A percentile compares a stretch with the other conserved stretches of the same genome.
Evolutionary conservation across 768 basidiomycete genomes (phyloP).

Genomic region (Podaxis pistillaris): DNA sequence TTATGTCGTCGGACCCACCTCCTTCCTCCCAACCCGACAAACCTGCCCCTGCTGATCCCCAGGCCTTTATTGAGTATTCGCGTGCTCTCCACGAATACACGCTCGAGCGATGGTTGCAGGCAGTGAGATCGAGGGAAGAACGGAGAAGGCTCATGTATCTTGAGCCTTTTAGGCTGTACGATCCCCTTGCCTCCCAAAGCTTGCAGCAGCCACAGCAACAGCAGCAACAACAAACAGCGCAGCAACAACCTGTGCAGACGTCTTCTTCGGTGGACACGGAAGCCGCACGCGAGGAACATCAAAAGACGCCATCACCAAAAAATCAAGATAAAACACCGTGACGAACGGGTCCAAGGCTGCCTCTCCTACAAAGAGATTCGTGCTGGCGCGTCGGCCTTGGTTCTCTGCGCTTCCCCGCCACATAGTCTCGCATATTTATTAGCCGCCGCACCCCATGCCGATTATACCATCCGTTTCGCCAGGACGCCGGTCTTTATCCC

Average conservation of each 20-base stretch:
- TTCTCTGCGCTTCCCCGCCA: neutral
- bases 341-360: neutral
- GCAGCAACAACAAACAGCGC: neutral
- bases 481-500: neutral
- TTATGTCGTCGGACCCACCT: slow-evolving; percentile 14
- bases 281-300: neutral
- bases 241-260: slow-evolving; percentile 1
- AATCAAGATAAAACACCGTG: neutral
- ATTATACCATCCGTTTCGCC: neutral
- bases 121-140: slow-evolving; percentile 54
- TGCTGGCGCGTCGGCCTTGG: neutral
- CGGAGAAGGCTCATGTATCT: slow-evolving; percentile 47
- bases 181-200: neutral
- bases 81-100: slow-evolving; percentile 69
- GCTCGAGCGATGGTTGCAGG: slow-evolving; percentile 64
- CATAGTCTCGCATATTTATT: neutral
- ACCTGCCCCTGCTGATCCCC: slow-evolving; percentile 20
- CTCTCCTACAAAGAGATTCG: too few species aligned
- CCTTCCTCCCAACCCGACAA: slow-evolving; percentile 16
- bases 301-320: slow-evolving; percentile 1
- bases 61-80: slow-evolving; percentile 51
- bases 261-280: neutral
- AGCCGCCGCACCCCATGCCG: neutral
- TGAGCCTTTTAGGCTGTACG: slow-evolving; percentile 25
- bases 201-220: slow-evolving; percentile 1